A percentile compares a stretch with the other conserved stretches of the same genome.
Evolutionary conservation across 345 rosid species (phyloP).

Genomic region (Balakata baccata): DNA sequence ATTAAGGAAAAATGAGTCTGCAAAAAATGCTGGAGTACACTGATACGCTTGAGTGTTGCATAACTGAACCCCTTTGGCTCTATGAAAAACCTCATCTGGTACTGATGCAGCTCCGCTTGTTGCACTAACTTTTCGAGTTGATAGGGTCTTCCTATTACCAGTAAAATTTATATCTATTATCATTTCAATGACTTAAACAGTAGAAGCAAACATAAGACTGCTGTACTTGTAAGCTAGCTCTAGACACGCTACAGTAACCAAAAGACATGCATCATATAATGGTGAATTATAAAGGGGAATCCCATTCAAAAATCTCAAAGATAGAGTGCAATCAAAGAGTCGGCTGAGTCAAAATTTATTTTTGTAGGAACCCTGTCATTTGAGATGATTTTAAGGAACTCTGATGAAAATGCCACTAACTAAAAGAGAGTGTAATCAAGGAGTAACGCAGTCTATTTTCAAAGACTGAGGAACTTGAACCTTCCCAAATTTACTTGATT

Average conservation of each 20-base stretch:
- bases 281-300: not conserved
- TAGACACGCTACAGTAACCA: not conserved
- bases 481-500: not conserved
- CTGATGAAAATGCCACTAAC: not conserved
- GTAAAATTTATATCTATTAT: not conserved
- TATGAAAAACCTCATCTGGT: slow-evolving; percentile 85
- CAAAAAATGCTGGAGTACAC: slow-evolving; percentile 86
- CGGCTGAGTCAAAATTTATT: not conserved
- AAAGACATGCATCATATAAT: not conserved
- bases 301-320: not conserved
- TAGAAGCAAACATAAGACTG: not conserved
- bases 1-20: slow-evolving; percentile 86
- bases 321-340: not conserved
- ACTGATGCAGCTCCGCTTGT: slow-evolving; percentile 93
- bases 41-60: slow-evolving; percentile 93
- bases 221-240: not conserved
- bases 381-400: not conserved
- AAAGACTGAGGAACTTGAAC: not conserved
- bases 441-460: not conserved
- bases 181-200: not conserved
- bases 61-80: slow-evolving; percentile 86
- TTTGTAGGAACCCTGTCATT: not conserved
- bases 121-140: slow-evolving; percentile 78
- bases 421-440: not conserved
- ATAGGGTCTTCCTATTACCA: slow-evolving; percentile 64